Base-by-base conservation (phyloP, 2,329 filamentous ascomycete genomes). In the Aspergillus sp. region DNA sequence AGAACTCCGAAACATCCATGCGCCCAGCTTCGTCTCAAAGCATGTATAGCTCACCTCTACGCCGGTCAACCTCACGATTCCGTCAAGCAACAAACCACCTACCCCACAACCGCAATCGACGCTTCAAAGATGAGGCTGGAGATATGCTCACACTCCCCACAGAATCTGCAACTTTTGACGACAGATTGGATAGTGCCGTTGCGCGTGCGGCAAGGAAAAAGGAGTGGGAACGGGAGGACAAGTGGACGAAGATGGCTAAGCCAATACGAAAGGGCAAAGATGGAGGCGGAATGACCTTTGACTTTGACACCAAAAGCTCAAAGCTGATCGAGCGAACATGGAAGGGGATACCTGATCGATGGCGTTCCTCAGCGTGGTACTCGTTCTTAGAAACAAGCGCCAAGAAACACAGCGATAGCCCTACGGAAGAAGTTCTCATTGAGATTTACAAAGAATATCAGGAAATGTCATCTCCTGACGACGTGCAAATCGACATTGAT, bases 291-390 rank as follows among this genome's bases (percentile, higher is more conserved):
- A 87, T 86, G 83, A 78, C 77, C 12, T 88, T 88, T 62, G 89
- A 92, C 55, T 98, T 98, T 70, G 92, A 97, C 74, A 84, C 85
- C 39, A 86, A 83, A 62, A 90, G 89, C 71, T 82, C 90, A n/a
- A 93, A 97, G 73, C 80, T 99, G 44, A 87, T 96, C 58, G 89
- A 93, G 64, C 86, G 95, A 56, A 96, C 92, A 1, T 99, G 95
- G 95, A 99, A 99, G 73, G 95, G 95, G 31, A 96, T 99, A 62
- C 95, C 95, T 0, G 95, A 99, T 75, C 87, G 91, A 62, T 99
- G 95, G 95, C 89, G 95, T 52, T 86, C 89, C 33, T 89, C 91
- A 1, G 95, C 93, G 2, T 99, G 95, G 95, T 93, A 93, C 77
- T 91, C 92, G 4, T 99, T 99, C 71, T 83, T 99, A 27, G 84